Conservation (phyloP, 2,329 filamentous ascomycete species). For the Huntiella bhutanensis region DNA sequence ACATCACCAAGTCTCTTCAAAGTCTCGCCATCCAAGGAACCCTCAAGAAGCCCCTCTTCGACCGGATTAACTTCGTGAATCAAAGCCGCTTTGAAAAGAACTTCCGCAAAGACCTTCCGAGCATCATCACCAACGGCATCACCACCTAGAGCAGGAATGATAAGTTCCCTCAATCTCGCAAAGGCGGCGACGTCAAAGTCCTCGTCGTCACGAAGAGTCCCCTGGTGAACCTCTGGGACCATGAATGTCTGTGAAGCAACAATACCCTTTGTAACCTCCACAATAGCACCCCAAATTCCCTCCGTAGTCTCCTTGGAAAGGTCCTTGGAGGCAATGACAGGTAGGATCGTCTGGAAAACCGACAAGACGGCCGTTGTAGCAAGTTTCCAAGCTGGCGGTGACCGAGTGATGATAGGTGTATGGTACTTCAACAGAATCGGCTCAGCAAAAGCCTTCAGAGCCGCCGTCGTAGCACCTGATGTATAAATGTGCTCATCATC, state of each 20-base stretch:
- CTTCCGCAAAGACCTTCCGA: conserved; percentile 50
- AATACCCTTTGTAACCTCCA: conserved; percentile 48
- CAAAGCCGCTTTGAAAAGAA: conserved; percentile 65
- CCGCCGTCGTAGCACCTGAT: conserved; percentile 44
- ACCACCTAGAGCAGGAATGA: conserved; percentile 55
- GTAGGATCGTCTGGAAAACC: conserved; percentile 47
- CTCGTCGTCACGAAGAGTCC: conserved; percentile 39
- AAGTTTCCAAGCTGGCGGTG: conserved; percentile 56
- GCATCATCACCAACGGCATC: conserved; percentile 44
- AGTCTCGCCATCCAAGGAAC: conserved; percentile 17
- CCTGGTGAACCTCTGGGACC: conserved; percentile 22
- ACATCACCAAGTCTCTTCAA: conserved; percentile 34
- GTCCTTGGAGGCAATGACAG: conserved; percentile 24
- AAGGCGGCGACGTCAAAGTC: conserved; percentile 66
- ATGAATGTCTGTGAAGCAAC: conserved; percentile 36
- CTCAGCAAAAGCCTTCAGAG: conserved; percentile 46
- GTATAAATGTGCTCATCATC: conserved; percentile 48
- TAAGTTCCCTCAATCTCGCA: conserved; percentile 44
- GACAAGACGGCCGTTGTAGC: conserved; percentile 53
- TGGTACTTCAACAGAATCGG: conserved; percentile 66
- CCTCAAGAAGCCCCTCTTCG: conserved; percentile 28
- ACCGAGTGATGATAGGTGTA: conserved; percentile 53
- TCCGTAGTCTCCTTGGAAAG: conserved; percentile 26
- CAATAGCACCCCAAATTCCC: conserved; percentile 51
- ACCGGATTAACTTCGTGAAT: conserved; percentile 37